Base-by-base conservation (phyloP, 371 early-diverging fungal species). In the Mucor piriformis region DNA sequence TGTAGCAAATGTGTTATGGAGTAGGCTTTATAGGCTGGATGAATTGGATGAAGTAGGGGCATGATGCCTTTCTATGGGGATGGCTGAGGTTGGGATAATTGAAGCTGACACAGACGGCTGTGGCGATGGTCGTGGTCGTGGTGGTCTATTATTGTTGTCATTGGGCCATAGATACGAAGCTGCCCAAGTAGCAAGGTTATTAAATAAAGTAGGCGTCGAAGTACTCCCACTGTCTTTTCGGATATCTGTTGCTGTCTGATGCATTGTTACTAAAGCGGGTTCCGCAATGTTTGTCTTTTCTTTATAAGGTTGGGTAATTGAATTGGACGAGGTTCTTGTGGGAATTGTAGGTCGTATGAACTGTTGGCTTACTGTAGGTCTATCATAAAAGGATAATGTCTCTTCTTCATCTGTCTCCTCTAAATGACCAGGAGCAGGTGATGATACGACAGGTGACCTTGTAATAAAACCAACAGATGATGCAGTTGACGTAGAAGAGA, bases 211-310 rank as follows among this genome's bases (percentile, higher is more conserved):
- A 3, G 42, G 42, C 10, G 29, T 29, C 29, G 32, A 25, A 25
- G 47, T 57, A 24, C 29, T 48, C 27, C 33, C 47, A 8, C 27
- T 43, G 21, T 54, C 37, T 13, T 62, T 67, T n/a, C 59, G 35
- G 16, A 67, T 67, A 33, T 58, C 63, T 2, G 63, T 67, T 0
- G 67, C 67, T 23, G 56, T 67, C 34, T 67, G 67, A 50, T 67
- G 58, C 55, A 55, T 67, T 0, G 59, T 67, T 1, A 67, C 67
- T 47, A 67, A 27, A 21, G 67, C 67, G 20, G 67, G 67, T 38
- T 62, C 63, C 3, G 67, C 67, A 18, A 44, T 57, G 42, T 67
- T 50, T 21, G 63, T 43, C 18, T 67, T 67, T 58, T 67, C 67
- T 44, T 58, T 66, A 20, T 54, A 34, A 16, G 55, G 32, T 6